These are phyloP conservation scores for Aspergillus affinis DNA, from an alignment of 495 filamentous ascomycete genomes.

Conservation along the genomic window DNA sequence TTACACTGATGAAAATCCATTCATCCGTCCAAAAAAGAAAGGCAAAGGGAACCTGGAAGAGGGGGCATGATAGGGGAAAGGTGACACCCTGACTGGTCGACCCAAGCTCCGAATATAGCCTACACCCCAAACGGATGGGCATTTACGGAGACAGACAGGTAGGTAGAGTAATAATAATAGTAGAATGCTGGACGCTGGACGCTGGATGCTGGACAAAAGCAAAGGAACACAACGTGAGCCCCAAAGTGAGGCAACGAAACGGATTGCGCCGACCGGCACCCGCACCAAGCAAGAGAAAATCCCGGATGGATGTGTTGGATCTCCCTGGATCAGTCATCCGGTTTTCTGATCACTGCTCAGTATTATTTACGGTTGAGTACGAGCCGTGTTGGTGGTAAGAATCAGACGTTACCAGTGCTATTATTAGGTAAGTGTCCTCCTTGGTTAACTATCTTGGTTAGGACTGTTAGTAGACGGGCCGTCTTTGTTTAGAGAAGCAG, in stretches of 20 bases:
- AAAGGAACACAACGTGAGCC: conserved; percentile 13
- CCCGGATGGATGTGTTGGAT: conserved; percentile 10
- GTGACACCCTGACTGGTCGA: conserved; percentile 23
- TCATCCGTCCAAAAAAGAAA: background rate
- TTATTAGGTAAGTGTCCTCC: background rate
- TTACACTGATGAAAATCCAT: background rate
- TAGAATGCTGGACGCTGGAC: conserved; percentile 2
- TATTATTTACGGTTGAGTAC: background rate
- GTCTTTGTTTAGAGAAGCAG: too few species aligned
- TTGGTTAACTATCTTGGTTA: background rate
- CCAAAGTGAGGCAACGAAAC: conserved; percentile 51
- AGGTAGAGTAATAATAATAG: background rate
- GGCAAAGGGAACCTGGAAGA: background rate
- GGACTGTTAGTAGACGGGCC: background rate
- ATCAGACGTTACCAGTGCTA: background rate
- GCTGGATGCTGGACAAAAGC: conserved; percentile 1
- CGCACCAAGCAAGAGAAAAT: conserved; percentile 20
- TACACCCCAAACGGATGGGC: background rate
- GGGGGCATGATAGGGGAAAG: conserved; percentile 9
- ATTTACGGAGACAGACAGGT: background rate
- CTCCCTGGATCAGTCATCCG: conserved; percentile 20
- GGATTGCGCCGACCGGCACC: conserved; percentile 34
- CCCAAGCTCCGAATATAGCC: conserved; percentile 9
- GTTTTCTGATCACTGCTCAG: conserved; percentile 9
- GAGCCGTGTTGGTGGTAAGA: background rate